Evolutionary conservation across 2,329 filamentous ascomycete species (phyloP), one percentile per base, ranked within the genome.

Genomic region (Cladosporium phlei): DNA sequence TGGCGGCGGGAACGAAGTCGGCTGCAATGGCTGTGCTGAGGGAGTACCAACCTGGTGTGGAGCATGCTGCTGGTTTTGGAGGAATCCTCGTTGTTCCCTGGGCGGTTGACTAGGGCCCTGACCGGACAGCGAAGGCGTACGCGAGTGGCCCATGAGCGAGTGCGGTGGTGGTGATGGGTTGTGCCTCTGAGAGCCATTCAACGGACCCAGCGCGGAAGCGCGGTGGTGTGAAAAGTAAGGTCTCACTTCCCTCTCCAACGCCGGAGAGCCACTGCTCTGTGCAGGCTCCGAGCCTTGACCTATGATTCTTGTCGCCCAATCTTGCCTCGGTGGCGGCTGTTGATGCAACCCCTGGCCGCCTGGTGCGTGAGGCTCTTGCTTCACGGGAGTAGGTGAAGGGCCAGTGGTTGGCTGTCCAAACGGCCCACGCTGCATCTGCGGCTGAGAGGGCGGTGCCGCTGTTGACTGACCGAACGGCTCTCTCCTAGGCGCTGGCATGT

Each of bases 161-260:
- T 57, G 56, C 3, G 64, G 64, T n/a, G 65, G 65, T 7, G 65
- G 63, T 9, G 64, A 65, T 7, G 63, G 61, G 35, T 63, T 63
- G 6, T 51, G 58, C 27, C 62, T 55, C 34, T 50, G 38, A 14
- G 57, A 55, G 25, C 54, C 55, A 30, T 58, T 60, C 11, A 65
- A 50, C 6, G 50, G 46, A n/a, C 56, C 58, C 21, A 65, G 49
- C 21, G 54, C 50, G 9, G 55, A 49, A 20, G 51, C 46, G 21
- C 59, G 57, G 45, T 66, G 63, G 8, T 48, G 45, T 11, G 57
- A 48, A 35, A 57, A 65, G 44, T 57, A 61, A 19, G 57, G 51
- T 25, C 62, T 52, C 9, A 46, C 50, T 20, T 64, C 62, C 27
- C 61, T 50, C 17, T 65, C 63, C 4, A 62, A 34, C 20, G 47